Evolutionary conservation across 805 yeast genomes (phyloP).

Genomic region (Kuraishia piskuri): DNA sequence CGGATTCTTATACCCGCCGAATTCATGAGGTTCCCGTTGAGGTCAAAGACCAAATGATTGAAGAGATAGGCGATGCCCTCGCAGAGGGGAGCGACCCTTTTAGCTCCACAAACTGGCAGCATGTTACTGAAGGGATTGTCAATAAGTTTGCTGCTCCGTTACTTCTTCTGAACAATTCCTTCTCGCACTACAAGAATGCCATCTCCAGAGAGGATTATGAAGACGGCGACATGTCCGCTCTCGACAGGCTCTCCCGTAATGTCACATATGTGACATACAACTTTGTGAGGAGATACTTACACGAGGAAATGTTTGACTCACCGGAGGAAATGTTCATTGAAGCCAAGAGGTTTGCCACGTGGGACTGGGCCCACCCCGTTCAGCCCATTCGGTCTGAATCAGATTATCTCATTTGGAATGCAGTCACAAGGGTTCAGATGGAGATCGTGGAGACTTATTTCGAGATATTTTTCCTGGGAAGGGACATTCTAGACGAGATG

Average conservation of each 20-base stretch:
- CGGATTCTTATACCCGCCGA: constrained; percentile 37
- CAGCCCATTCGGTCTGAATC: constrained; percentile 26
- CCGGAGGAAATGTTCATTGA: constrained; percentile 9
- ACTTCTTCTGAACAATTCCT: constrained; percentile 29
- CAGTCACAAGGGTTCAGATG: constrained; percentile 30
- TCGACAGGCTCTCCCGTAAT: constrained; percentile 17
- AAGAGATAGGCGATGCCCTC: constrained; percentile 23
- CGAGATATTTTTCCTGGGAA: constrained; percentile 24
- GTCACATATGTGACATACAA: constrained; percentile 33
- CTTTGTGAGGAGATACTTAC: constrained; percentile 35
- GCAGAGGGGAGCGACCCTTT: constrained; percentile 27
- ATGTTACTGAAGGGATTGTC: constrained; percentile 36
- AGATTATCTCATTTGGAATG: constrained; percentile 42
- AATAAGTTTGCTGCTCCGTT: constrained; percentile 46
- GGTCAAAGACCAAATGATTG: constrained; percentile 25
- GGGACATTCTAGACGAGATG: constrained; percentile 14
- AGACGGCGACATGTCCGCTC: not conserved
- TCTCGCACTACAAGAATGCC: constrained; percentile 12
- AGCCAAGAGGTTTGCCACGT: constrained; percentile 28
- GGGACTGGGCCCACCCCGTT: constrained; percentile 39
- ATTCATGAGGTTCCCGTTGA: constrained; percentile 27
- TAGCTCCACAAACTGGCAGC: constrained; percentile 46
- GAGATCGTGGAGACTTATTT: constrained; percentile 28
- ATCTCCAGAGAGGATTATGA: not conserved
- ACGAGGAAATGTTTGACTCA: constrained; percentile 11